These are phyloP conservation scores for Dactylellina cionopaga DNA, from an alignment of 2,329 filamentous ascomycete genomes.

Conservation along the genomic window DNA sequence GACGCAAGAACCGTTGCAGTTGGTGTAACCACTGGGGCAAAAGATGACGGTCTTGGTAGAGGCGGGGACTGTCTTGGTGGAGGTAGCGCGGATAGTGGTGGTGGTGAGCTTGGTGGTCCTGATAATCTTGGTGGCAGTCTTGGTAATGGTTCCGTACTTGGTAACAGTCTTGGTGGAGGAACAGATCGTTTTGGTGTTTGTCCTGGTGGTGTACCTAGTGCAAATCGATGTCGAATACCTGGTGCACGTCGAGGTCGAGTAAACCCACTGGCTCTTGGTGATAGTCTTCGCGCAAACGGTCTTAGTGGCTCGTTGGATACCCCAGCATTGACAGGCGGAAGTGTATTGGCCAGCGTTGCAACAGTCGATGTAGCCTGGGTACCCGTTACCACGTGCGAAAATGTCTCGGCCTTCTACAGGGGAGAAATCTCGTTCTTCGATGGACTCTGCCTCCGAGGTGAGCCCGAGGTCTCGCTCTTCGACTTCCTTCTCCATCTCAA, in stretches of 20 bases:
- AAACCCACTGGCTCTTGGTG: constrained; percentile 2
- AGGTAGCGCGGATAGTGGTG: not conserved
- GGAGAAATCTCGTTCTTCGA: constrained; percentile 15
- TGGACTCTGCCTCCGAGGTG: too few relatives aligned
- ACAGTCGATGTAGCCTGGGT: constrained; percentile 13
- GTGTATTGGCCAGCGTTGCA: constrained; percentile 16
- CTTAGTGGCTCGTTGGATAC: constrained; percentile 16
- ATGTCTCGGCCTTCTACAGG: not conserved
- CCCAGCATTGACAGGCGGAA: constrained; percentile 21
- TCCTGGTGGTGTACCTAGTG: not conserved
- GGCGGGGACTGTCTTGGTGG: constrained; percentile 5
- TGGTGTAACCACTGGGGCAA: constrained; percentile 14
- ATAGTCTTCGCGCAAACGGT: constrained; percentile 13
- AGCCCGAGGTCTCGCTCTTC: too few relatives aligned
- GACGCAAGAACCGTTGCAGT: not conserved
- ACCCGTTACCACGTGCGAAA: constrained; percentile 12
- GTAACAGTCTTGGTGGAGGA: not conserved
- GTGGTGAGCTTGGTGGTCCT: not conserved
- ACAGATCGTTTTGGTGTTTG: not conserved
- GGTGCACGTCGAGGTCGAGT: constrained; percentile 2
- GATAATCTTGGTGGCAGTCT: not conserved
- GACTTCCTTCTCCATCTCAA: too few relatives aligned
- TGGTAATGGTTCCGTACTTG: not conserved
- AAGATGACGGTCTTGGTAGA: constrained; percentile 8
- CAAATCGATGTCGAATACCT: not conserved